These are phyloP conservation scores for Glycine latifolia DNA, from an alignment of 306 rosid genomes.

Conservation along the genomic window DNA sequence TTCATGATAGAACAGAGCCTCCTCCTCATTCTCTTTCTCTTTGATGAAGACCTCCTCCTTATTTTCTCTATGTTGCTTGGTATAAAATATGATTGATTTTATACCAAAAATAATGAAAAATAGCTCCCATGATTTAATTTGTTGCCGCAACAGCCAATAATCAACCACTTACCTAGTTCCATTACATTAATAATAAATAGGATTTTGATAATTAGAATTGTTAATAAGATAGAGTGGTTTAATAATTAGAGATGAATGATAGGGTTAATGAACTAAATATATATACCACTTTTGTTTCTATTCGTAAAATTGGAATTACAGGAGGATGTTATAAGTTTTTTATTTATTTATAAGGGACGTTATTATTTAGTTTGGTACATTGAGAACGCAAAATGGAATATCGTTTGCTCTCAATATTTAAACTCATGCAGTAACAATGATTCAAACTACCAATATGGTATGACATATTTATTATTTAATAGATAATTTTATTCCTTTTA, in stretches of 20 bases:
- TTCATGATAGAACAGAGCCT: conserved; percentile 30
- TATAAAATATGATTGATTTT: conserved; percentile 23
- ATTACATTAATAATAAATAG: neutral
- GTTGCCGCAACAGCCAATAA: conserved; percentile 50
- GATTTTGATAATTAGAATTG: neutral
- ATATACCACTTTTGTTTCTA: neutral
- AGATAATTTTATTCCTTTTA: too few species aligned
- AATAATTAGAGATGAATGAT: conserved; percentile 21
- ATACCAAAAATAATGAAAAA: conserved; percentile 22
- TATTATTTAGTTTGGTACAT: neutral
- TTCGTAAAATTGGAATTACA: neutral
- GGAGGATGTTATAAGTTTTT: neutral
- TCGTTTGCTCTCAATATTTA: neutral
- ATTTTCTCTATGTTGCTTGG: neutral
- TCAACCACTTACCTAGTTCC: conserved; percentile 41
- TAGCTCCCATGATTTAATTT: conserved; percentile 44
- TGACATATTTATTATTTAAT: too few species aligned
- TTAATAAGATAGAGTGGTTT: neutral
- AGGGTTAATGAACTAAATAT: neutral
- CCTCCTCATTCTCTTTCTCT: neutral
- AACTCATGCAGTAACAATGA: too few species aligned
- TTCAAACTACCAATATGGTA: too few species aligned
- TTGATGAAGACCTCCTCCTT: too few species aligned
- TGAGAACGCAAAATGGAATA: neutral
- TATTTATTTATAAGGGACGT: neutral